A percentile compares a stretch with the other conserved stretches of the same genome.
Evolutionary conservation across 305 asterid species (phyloP).

Genomic region (Lippia alba): DNA sequence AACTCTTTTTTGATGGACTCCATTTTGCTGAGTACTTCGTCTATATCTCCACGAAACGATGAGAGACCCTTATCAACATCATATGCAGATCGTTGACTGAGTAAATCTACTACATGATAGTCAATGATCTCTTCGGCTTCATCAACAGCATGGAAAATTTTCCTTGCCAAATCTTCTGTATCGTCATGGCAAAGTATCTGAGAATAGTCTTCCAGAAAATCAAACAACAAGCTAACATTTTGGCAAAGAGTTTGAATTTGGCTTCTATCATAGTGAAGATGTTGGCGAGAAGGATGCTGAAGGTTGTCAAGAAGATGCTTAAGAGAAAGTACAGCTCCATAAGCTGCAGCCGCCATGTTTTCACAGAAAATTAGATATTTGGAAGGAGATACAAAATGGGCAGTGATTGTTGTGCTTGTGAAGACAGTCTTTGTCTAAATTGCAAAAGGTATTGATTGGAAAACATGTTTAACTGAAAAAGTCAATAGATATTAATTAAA

Average conservation of each 20-base stretch:
- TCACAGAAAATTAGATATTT: no score
- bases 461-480: no score
- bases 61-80: not conserved
- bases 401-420: no score
- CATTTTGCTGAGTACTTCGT: not conserved
- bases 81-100: not conserved
- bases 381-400: no score
- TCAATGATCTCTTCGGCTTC: slow-evolving; percentile 5
- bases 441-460: no score
- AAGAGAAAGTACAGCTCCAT: not conserved
- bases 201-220: not conserved
- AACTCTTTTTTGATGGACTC: slow-evolving; percentile 10
- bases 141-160: not conserved
- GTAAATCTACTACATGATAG: not conserved
- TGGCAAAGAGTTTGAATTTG: not conserved
- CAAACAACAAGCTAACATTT: not conserved
- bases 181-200: not conserved
- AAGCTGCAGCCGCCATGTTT: not conserved
- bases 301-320: not conserved
- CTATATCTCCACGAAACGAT: not conserved
- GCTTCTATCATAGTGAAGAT: not conserved
- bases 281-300: not conserved
- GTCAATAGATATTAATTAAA: no score
- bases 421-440: no score
- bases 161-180: not conserved